phyloP scores from a whole-genome alignment of 257 asterid genomes.

The Ilex aquifolium region DNA sequence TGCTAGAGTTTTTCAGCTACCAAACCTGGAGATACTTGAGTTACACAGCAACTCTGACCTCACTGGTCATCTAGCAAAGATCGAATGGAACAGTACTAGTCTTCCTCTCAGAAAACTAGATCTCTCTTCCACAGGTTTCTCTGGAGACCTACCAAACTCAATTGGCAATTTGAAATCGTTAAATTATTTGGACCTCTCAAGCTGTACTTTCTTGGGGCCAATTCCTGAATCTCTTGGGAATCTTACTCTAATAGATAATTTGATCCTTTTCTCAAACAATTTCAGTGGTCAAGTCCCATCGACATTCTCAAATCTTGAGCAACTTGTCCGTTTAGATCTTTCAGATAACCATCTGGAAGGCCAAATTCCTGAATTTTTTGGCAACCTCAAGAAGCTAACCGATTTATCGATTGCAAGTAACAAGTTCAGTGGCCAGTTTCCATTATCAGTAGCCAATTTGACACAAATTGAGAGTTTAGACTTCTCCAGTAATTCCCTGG shows the following conservation, averaged over 20 bases:
- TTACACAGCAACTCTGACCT: background rate
- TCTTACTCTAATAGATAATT: conserved; percentile 8
- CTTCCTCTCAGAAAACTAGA: background rate
- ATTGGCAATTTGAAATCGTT: conserved; percentile 15
- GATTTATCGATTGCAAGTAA: too few relatives aligned
- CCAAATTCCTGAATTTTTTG: conserved; percentile 11
- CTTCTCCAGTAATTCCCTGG: too few relatives aligned
- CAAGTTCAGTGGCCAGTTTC: too few relatives aligned
- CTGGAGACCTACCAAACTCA: conserved; percentile 19
- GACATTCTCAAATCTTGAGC: conserved; percentile 12
- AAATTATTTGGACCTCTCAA: conserved; percentile 7
- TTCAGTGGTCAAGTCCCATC: conserved; percentile 22
- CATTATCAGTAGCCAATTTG: too few relatives aligned
- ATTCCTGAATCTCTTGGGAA: conserved; percentile 24
- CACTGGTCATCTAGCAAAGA: conserved; percentile 3
- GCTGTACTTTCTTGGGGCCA: conserved; percentile 16
- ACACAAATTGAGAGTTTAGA: too few relatives aligned
- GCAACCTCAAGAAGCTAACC: conserved; percentile 1
- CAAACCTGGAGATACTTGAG: background rate
- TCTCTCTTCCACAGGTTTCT: conserved; percentile 4
- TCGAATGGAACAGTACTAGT: background rate
- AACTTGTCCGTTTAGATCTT: conserved; percentile 13
- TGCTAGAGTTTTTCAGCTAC: background rate
- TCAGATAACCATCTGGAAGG: conserved; percentile 12
- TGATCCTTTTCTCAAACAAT: conserved; percentile 12